Evolutionary conservation across 1,284 basidiomycete species (phyloP).

Genomic region (Cryptococcus wingfieldii): DNA sequence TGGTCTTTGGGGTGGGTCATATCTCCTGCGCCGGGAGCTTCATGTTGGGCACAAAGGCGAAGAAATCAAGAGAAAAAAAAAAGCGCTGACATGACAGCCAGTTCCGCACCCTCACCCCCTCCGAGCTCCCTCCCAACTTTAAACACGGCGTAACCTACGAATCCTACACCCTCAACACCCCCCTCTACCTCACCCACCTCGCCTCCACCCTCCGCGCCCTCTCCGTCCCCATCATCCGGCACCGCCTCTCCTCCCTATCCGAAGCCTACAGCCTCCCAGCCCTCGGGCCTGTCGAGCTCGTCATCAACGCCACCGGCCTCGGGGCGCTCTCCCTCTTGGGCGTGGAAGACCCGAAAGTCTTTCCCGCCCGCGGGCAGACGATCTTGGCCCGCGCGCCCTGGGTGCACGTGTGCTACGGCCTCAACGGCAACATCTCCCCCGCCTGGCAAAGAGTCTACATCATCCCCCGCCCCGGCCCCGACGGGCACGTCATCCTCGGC

Average conservation of each 20-base stretch:
- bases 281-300: constrained; percentile 34
- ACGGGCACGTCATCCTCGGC: constrained; percentile 42
- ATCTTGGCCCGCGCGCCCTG: constrained; percentile 62
- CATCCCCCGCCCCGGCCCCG: constrained; percentile 47
- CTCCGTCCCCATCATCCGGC: constrained; percentile 40
- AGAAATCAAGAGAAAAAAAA: constrained; percentile 12
- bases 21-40: constrained; percentile 26
- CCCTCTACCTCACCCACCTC: constrained; percentile 43
- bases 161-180: constrained; percentile 48
- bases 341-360: constrained; percentile 66
- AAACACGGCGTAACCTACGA: constrained; percentile 42
- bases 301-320: constrained; percentile 52
- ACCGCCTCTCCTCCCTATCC: constrained; percentile 40
- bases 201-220: constrained; percentile 28
- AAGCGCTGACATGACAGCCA: constrained; percentile 2
- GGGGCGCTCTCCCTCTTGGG: constrained; percentile 46
- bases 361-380: constrained; percentile 82
- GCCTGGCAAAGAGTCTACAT: constrained; percentile 31
- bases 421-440: not conserved
- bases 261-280: constrained; percentile 41
- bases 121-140: constrained; percentile 8
- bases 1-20: constrained; percentile 54
- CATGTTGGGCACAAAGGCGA: constrained; percentile 42
- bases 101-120: constrained; percentile 11
- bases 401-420: constrained; percentile 24